Base-by-base conservation (phyloP, 2,329 filamentous ascomycete genomes). In the Pestalotiopsis sp. region DNA sequence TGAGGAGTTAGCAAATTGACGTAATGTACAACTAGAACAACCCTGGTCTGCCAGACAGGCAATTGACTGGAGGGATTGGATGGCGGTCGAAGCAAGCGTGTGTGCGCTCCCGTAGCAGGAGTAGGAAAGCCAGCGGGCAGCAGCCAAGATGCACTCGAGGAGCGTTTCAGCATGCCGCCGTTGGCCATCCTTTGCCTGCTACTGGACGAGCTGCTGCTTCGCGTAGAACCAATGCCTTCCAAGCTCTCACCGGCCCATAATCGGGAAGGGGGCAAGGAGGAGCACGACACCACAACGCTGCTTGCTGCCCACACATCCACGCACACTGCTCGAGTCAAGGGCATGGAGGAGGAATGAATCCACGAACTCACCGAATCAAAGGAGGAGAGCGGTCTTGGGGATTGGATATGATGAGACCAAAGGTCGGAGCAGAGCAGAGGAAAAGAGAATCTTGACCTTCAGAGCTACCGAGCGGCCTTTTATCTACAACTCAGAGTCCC, bases 1-100 rank as follows among this genome's bases (percentile, higher is more conserved):
- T 27, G 57, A 66, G 64, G 23, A 45, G 65, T 62, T 67, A 63
- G 57, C 55, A 49, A 39, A 25, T 60, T 66, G 64, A 66, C 64
- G 64, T 66, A 59, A 66, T 60, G 55, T 66, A 23, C 52, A 60
- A 41, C 52, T 52, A 52, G 45, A 55, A 64, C 39, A 65, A 66
- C 64, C 64, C 64, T 66, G 64, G 17, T 20, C n/a, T 17, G 31
- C 14, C 62, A 39, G 9, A 25, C 41, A 58, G 23, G 25, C 14
- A 20, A 36, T 9, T 14, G 64, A 31, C 57, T 65, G 45, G n/a
- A 64, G 25, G 45, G 45, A 52, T 52, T 52, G 45, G 45, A 52
- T n/a, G 45, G 45, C 45, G 20, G 14, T 52, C 45, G 17, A n/a
- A 9, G 45, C 45, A 52, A n/a, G 45, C 45, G 45, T 52, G 45